Percentiles rank a stretch among this genome's conserved stretches.
phyloP scores from a whole-genome alignment of 2,329 filamentous ascomycete species.

The Colletotrichum viniferum region DNA sequence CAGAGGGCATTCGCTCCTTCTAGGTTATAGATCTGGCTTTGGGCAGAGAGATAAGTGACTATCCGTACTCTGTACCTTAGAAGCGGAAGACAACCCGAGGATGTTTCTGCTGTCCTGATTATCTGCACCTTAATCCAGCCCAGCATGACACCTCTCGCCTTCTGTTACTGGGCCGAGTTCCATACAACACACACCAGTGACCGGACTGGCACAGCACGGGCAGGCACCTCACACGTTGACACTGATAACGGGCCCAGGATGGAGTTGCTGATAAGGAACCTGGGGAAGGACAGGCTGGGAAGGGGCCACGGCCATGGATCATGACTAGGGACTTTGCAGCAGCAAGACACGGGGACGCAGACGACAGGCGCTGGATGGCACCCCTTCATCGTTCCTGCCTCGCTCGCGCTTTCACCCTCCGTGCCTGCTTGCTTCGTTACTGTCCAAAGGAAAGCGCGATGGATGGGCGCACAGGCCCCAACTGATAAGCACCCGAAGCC shows the following conservation, averaged over 20 bases:
- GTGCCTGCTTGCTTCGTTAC: background rate
- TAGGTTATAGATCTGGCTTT: background rate
- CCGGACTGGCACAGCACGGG: background rate
- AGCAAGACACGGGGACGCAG: background rate
- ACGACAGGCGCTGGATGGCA: background rate
- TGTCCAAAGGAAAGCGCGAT: background rate
- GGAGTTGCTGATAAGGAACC: slow-evolving; percentile 2
- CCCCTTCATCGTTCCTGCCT: background rate
- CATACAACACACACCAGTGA: background rate
- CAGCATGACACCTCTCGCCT: background rate
- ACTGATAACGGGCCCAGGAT: background rate
- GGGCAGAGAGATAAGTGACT: background rate
- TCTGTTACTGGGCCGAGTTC: background rate
- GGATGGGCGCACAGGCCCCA: slow-evolving; percentile 9
- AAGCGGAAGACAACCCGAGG: background rate
- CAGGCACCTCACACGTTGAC: background rate
- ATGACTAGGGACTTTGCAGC: background rate
- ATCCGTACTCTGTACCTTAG: background rate
- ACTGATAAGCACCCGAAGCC: slow-evolving; percentile 16
- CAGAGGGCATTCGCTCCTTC: background rate
- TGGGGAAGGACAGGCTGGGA: background rate
- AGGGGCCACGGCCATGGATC: background rate
- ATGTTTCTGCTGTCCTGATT: background rate
- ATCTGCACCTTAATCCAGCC: background rate
- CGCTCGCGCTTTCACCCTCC: background rate